Evolutionary conservation across 2,329 filamentous ascomycete species (phyloP).

Genomic region (Hymenoscyphus fructigenus): DNA sequence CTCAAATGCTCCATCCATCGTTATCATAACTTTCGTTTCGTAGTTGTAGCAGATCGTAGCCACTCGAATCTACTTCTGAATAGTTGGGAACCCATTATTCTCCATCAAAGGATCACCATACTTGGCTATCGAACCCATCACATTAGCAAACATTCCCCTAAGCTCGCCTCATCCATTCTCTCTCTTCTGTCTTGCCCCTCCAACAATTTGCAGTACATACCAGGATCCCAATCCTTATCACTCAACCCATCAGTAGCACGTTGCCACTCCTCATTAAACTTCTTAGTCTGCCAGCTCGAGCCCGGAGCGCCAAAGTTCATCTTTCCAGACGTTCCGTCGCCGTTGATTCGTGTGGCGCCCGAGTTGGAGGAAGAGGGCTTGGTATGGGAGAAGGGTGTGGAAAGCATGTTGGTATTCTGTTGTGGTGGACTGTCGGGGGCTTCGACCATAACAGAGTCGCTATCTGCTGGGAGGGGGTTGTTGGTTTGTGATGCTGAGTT

Average conservation of each 20-base stretch:
- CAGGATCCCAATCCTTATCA: conserved; percentile 51
- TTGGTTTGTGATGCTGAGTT: conserved; percentile 1
- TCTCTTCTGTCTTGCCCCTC: too few species aligned
- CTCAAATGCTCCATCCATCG: not conserved
- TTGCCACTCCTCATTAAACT: conserved; percentile 54
- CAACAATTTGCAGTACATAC: conserved; percentile 38
- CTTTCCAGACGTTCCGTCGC: conserved; percentile 21
- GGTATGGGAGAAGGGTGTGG: not conserved
- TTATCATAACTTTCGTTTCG: conserved; percentile 3
- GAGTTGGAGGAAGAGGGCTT: conserved; percentile 3
- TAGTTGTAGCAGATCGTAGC: too few species aligned
- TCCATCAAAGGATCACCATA: conserved; percentile 44
- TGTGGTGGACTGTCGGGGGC: conserved; percentile 29
- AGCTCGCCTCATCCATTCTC: too few species aligned
- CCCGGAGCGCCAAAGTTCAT: conserved; percentile 43
- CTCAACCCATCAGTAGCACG: conserved; percentile 48
- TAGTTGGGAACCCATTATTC: not conserved
- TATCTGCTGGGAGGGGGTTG: conserved; percentile 8
- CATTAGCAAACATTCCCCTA: not conserved
- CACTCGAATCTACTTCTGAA: not conserved
- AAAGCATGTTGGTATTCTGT: not conserved
- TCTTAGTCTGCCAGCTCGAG: conserved; percentile 54
- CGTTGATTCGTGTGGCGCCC: conserved; percentile 3
- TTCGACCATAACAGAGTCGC: conserved; percentile 28
- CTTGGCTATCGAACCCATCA: conserved; percentile 36